These are phyloP conservation scores for Irpex lacteus DNA, from an alignment of 1,284 basidiomycete species.

Conservation along the genomic window DNA sequence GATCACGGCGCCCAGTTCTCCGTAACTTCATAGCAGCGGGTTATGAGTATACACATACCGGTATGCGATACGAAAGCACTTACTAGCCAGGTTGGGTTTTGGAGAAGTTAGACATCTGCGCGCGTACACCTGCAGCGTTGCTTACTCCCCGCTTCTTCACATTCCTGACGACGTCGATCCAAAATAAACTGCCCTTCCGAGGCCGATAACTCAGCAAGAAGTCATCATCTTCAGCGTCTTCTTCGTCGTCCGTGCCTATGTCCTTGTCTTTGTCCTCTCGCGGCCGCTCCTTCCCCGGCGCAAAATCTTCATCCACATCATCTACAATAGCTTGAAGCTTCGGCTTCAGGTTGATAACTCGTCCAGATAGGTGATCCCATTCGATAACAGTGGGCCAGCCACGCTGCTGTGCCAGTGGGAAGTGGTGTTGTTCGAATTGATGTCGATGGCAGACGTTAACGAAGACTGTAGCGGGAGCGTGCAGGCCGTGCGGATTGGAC, in stretches of 20 bases:
- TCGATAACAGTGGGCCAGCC: conserved; percentile 77
- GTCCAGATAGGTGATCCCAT: conserved; percentile 49
- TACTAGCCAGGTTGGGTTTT: conserved; percentile 82
- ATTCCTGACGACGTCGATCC: conserved; percentile 60
- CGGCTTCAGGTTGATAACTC: conserved; percentile 48
- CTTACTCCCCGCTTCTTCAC: conserved; percentile 61
- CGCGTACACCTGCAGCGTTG: conserved; percentile 61
- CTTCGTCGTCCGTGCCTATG: background rate
- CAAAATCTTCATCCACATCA: conserved; percentile 36
- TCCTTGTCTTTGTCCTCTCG: conserved; percentile 19
- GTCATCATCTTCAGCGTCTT: conserved; percentile 17
- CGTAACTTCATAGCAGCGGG: conserved; percentile 52
- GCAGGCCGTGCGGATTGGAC: conserved; percentile 65
- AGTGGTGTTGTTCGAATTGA: conserved; percentile 64
- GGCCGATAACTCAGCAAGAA: conserved; percentile 28
- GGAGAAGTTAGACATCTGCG: conserved; percentile 73
- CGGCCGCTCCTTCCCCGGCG: conserved; percentile 23
- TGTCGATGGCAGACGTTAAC: conserved; percentile 73
- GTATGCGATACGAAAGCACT: conserved; percentile 31
- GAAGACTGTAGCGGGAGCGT: conserved; percentile 59
- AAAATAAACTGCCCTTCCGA: conserved; percentile 58
- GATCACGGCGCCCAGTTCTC: conserved; percentile 74
- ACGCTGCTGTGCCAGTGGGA: conserved; percentile 63
- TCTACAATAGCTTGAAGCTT: conserved; percentile 49
- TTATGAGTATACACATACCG: conserved; percentile 5